These are phyloP conservation scores for Dioszegia hungarica DNA, from an alignment of 768 basidiomycete species.

Conservation along the genomic window DNA sequence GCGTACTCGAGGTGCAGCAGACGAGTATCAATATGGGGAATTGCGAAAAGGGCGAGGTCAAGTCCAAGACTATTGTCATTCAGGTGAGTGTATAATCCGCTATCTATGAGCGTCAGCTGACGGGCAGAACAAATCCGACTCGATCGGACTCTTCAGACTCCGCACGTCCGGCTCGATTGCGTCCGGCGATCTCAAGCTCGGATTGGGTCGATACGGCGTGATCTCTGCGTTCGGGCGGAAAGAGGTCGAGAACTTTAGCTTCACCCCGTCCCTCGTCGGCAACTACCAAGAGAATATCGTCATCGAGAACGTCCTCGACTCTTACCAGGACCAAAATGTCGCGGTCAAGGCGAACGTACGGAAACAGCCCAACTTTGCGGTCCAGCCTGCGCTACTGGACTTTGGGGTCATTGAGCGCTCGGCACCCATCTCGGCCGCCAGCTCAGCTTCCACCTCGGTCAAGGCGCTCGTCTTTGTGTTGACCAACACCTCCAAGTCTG, in stretches of 20 bases:
- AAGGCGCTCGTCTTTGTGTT: constrained; percentile 20
- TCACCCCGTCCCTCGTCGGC: constrained; percentile 42
- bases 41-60: constrained; percentile 43
- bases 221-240: constrained; percentile 43
- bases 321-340: constrained; percentile 38
- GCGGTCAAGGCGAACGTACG: constrained; percentile 44
- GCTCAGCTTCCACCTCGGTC: neutral
- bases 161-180: constrained; percentile 45
- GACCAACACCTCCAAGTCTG: constrained; percentile 41
- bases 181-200: constrained; percentile 43
- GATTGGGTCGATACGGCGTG: constrained; percentile 44
- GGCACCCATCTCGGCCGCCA: neutral
- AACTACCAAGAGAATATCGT: constrained; percentile 42
- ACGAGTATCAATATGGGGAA: constrained; percentile 46
- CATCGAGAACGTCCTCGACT: constrained; percentile 44
- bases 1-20: constrained; percentile 44
- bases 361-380: constrained; percentile 41
- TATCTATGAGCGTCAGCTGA: too few relatives aligned
- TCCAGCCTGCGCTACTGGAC: constrained; percentile 28
- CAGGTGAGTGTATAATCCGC: too few relatives aligned
- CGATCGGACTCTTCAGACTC: constrained; percentile 42
- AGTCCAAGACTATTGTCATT: constrained; percentile 45
- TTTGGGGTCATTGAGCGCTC: constrained; percentile 20
- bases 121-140: constrained; percentile 44
- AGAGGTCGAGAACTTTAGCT: constrained; percentile 42